Evolutionary conservation across 306 rosid genomes (phyloP), one percentile per base, ranked within the genome.

Genomic region (Acacia confusa): DNA sequence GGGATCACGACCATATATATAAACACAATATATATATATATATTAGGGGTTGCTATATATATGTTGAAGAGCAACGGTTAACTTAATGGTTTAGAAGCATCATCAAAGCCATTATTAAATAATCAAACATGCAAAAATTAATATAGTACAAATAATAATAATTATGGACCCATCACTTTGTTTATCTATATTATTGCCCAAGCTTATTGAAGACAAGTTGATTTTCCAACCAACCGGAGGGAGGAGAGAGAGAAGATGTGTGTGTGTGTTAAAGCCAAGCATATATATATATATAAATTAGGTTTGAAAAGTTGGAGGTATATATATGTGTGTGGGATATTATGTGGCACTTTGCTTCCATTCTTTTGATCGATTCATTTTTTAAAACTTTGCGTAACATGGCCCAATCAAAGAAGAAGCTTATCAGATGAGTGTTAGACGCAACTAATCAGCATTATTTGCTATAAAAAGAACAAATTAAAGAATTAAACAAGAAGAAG

Each of bases 1-100:
- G 72, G 85, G 73, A 79, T 25, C 72, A 58, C 64, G 78, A 72
- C 73, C 52, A 64, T 43, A 25, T 64, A 79, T 28, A 3, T 60
- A 13, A 7, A 50, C n/a, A 50, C 5, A 36, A 36, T 36, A n/a
- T 36, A 36, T 36, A 36, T 36, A 6, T 32, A 32, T 32, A 32
- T 32, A 0, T 4, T 34, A 34, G 40, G 44, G 41, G 4, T 32
- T 65, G 41, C 43, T 7, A 16, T 30, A 30, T 30, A 9, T 7
- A 30, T 30, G 11, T 7, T 30, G n/a, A 30, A 28, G 41, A 43
- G 70, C 10, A 64, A 30, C 36, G 34, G 38, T 15, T 28, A 22
- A 63, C 20, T 34, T 22, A 0, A 69, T 41, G 53, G 55, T 41
- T 43, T 52, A 44, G 75, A 11, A 15, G 74, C 34, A 27, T 12